Base-by-base conservation (phyloP, 768 basidiomycete species). In the Macrolepiota fuliginosa region DNA sequence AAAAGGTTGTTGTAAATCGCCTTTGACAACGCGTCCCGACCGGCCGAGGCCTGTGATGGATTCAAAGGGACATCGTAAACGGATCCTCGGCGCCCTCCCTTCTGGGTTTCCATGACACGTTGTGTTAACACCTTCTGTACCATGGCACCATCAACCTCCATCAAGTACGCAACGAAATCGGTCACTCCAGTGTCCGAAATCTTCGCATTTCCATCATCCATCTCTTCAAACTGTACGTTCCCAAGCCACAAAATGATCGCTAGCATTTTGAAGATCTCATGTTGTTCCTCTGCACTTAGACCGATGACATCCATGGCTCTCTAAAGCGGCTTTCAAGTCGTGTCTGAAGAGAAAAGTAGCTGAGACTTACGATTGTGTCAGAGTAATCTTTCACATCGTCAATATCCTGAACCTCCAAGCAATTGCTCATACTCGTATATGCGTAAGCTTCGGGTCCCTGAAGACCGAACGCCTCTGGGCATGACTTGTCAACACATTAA, bases 1-100 rank as follows among this genome's bases (percentile, higher is more conserved):
- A 99, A 98, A 3, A 98, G 78, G 73, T 98, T 98, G 77, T 96
- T 98, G 76, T 99, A 99, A 65, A 99, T 88, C 15, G 95, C 96
- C 73, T 98, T 96, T 3, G 96, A 80, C 40, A 99, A 78, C 0
- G 97, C 97, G 75, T 98, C 94, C 61, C 96, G 79, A 22, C 93
- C 95, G 0, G 96, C 84, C 0, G 77, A 76, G 2, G 97, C 97
- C 72, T 99, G 97, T 5, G 96, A 82, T 10, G 92, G 91, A 69
- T 98, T 99, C 35, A 94, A 75, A 12, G 96, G 97, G 0, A 98
- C 96, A 63, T 98, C 94, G 70, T 98, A 98, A n/a, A 98, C 82
- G 0, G 95, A 97, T 60, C 96, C 97, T 73, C 97, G 76, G 47
- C 94, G 82, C 6, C 97, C 96, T 49, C 95, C 94, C 62, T 92